These are phyloP conservation scores for Ganoderma meredithae DNA, from an alignment of 1,284 basidiomycete genomes.

Conservation along the genomic window DNA sequence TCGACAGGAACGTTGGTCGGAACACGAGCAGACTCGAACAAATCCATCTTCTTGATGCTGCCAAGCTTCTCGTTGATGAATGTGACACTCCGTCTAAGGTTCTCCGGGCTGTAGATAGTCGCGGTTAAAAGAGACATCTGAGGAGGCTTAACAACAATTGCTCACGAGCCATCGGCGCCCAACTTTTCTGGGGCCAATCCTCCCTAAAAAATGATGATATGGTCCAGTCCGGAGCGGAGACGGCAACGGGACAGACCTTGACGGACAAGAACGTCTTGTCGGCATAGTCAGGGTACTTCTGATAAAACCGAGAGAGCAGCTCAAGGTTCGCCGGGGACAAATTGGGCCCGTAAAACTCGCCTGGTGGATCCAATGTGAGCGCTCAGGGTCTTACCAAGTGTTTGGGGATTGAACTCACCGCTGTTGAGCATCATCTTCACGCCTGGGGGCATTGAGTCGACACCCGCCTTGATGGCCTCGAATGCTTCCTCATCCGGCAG, in stretches of 20 bases:
- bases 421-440: constrained; percentile 58
- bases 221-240: neutral
- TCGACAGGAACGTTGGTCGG: constrained; percentile 44
- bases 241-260: constrained; percentile 38
- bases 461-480: constrained; percentile 66
- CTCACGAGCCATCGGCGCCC: constrained; percentile 41
- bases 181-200: constrained; percentile 38
- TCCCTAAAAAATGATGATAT: constrained; percentile 44
- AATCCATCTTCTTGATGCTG: constrained; percentile 52
- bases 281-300: constrained; percentile 60
- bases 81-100: constrained; percentile 50
- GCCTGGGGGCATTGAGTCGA: constrained; percentile 56
- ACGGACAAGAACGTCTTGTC: constrained; percentile 59
- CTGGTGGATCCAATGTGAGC: constrained; percentile 29
- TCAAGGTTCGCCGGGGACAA: constrained; percentile 50
- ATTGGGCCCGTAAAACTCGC: constrained; percentile 53
- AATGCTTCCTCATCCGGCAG: constrained; percentile 64
- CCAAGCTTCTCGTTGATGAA: constrained; percentile 51
- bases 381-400: too few relatives aligned
- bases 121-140: neutral
- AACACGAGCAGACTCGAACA: constrained; percentile 50
- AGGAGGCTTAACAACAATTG: neutral
- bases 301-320: constrained; percentile 53
- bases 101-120: constrained; percentile 42
- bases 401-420: constrained; percentile 41